These are phyloP conservation scores for Rachicladosporium sp. DNA, from an alignment of 2,329 filamentous ascomycete species.

Conservation along the genomic window DNA sequence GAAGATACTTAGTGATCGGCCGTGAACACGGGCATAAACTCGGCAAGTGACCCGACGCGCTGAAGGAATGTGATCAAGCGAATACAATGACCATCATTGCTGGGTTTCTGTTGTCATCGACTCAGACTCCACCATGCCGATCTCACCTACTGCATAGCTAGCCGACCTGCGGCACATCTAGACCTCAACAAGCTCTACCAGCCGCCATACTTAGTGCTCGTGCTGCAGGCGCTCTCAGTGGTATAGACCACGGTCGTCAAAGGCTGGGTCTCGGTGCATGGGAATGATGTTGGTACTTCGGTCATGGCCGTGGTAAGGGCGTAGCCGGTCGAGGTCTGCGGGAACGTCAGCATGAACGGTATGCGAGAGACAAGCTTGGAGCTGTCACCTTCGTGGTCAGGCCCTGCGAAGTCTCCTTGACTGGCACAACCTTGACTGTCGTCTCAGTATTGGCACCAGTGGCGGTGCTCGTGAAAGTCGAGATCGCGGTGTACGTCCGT, in stretches of 20 bases:
- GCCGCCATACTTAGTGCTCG: neutral
- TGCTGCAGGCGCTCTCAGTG: conserved; percentile 3
- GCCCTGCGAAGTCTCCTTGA: neutral
- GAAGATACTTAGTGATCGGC: no score
- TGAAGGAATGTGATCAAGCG: no score
- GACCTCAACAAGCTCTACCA: neutral
- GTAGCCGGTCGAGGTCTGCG: conserved; percentile 4
- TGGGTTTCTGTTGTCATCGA: no score
- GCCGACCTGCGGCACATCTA: no score
- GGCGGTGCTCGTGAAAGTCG: neutral
- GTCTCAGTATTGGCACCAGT: conserved; percentile 1
- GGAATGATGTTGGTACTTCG: conserved; percentile 1
- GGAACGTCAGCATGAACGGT: neutral
- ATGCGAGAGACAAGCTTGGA: neutral
- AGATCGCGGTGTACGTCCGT: neutral
- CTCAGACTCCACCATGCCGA: no score
- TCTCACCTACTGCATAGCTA: no score
- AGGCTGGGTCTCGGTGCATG: conserved; percentile 3
- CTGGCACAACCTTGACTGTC: neutral
- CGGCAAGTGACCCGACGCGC: no score
- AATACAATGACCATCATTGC: no score
- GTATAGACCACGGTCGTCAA: conserved; percentile 1
- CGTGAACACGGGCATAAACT: no score
- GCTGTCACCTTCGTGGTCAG: neutral
- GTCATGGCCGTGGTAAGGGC: conserved; percentile 1